These are phyloP conservation scores for Picea sitchensis DNA, from an alignment of 75 land plant genomes.

Conservation along the genomic window DNA sequence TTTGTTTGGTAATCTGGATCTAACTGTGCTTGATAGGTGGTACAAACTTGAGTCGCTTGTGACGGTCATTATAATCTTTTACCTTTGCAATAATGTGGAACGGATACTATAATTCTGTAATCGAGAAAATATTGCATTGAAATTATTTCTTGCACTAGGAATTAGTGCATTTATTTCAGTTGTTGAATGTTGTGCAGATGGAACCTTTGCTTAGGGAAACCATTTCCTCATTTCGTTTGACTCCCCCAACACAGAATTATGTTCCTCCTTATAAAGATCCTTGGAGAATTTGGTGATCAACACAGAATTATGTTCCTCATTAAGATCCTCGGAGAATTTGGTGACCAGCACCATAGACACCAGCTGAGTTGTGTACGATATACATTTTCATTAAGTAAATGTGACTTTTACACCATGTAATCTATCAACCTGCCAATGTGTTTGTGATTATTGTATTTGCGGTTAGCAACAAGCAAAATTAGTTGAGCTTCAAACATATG, in stretches of 20 bases:
- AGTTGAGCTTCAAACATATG: too few relatives aligned
- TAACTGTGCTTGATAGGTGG: background rate
- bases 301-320: conserved; percentile 71
- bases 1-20: background rate
- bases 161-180: conserved; percentile 19
- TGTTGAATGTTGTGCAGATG: conserved; percentile 44
- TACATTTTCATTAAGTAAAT: background rate
- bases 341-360: conserved; percentile 10
- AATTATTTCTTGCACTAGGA: conserved; percentile 24
- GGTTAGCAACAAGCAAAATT: too few relatives aligned
- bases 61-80: too few relatives aligned
- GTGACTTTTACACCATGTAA: background rate
- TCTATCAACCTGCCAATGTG: background rate
- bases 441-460: background rate
- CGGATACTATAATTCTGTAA: background rate
- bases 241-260: conserved; percentile 64
- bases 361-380: background rate
- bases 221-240: conserved; percentile 65
- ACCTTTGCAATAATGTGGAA: conserved; percentile 8
- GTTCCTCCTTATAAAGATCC: conserved; percentile 97
- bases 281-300: conserved; percentile 77
- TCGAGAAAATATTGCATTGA: background rate
- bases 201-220: conserved; percentile 56
- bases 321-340: conserved; percentile 96
- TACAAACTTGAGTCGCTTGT: background rate